Conservation (phyloP, 2,329 filamentous ascomycete species). For the Madurella mycetomatis region DNA sequence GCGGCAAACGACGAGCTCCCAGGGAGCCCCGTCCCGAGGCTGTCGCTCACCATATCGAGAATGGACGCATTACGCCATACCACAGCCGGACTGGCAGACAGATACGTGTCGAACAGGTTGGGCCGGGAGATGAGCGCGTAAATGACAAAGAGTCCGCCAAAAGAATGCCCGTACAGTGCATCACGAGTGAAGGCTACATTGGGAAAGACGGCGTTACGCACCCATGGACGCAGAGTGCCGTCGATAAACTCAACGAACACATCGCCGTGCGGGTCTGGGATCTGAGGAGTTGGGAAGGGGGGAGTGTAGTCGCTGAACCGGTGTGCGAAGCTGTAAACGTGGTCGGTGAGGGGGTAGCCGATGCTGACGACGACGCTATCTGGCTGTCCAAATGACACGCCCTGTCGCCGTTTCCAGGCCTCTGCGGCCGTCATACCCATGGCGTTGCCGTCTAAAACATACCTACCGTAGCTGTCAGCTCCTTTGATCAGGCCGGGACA, state of each 20-base stretch:
- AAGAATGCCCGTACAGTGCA: conserved; percentile 27
- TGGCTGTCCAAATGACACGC: conserved; percentile 24
- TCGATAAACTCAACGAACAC: conserved; percentile 26
- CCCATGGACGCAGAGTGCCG: conserved; percentile 22
- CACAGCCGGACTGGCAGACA: conserved; percentile 24
- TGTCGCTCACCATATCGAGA: conserved; percentile 13
- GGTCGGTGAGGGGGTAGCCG: conserved; percentile 27
- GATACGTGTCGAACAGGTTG: conserved; percentile 26
- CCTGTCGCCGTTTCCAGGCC: conserved; percentile 24
- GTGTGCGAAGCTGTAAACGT: conserved; percentile 21
- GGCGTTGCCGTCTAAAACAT: conserved; percentile 29
- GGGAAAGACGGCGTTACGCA: conserved; percentile 20
- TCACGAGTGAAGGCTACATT: conserved; percentile 22
- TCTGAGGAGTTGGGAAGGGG: conserved; percentile 14
- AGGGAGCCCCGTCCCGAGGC: not conserved
- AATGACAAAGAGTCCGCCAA: conserved; percentile 25
- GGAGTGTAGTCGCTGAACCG: conserved; percentile 26
- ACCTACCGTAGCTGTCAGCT: conserved; percentile 11
- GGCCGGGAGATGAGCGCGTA: conserved; percentile 23
- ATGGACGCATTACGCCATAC: conserved; percentile 22
- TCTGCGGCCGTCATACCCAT: conserved; percentile 26
- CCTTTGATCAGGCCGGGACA: too few species aligned
- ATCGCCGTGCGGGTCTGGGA: conserved; percentile 16
- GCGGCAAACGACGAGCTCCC: not conserved
- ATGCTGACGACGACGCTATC: conserved; percentile 27